Evolutionary conservation across 1,139 yeast species (phyloP).

Genomic region (Saccharomyces hybrid): DNA sequence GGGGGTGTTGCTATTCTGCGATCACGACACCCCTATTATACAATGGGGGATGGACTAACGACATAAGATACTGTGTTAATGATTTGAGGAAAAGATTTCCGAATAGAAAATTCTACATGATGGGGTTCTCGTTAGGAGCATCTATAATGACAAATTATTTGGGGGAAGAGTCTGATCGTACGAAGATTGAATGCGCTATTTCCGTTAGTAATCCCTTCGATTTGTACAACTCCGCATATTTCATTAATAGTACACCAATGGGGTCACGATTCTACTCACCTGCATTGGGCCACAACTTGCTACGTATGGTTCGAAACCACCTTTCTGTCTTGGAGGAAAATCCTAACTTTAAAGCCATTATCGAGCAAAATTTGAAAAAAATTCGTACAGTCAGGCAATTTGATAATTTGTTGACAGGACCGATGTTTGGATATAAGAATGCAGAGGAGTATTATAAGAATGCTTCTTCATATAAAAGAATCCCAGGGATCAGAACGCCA

Average conservation of each 20-base stretch:
- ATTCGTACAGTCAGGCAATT: conserved; percentile 37
- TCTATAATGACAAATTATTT: conserved; percentile 48
- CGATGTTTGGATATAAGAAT: conserved; percentile 46
- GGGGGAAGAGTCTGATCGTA: conserved; percentile 42
- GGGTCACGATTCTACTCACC: conserved; percentile 48
- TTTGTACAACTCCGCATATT: conserved; percentile 41
- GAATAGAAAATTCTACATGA: conserved; percentile 41
- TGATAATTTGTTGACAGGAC: conserved; percentile 48
- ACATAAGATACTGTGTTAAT: conserved; percentile 46
- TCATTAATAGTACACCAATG: conserved; percentile 36
- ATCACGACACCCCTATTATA: conserved; percentile 53
- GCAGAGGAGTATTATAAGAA: conserved; percentile 48
- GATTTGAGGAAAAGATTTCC: conserved; percentile 43
- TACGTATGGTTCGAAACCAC: conserved; percentile 41
- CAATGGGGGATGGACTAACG: conserved; percentile 59
- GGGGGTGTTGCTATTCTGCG: conserved; percentile 56
- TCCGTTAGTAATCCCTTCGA: conserved; percentile 49
- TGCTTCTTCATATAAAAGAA: conserved; percentile 46
- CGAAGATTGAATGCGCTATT: conserved; percentile 42
- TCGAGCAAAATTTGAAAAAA: conserved; percentile 11
- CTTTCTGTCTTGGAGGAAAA: conserved; percentile 34
- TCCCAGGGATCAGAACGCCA: conserved; percentile 47
- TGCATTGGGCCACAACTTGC: conserved; percentile 44
- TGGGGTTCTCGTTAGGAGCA: conserved; percentile 55
- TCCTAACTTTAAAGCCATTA: conserved; percentile 13